Conservation (phyloP, 2,329 filamentous ascomycete species). For the Aspergillus hortae region DNA sequence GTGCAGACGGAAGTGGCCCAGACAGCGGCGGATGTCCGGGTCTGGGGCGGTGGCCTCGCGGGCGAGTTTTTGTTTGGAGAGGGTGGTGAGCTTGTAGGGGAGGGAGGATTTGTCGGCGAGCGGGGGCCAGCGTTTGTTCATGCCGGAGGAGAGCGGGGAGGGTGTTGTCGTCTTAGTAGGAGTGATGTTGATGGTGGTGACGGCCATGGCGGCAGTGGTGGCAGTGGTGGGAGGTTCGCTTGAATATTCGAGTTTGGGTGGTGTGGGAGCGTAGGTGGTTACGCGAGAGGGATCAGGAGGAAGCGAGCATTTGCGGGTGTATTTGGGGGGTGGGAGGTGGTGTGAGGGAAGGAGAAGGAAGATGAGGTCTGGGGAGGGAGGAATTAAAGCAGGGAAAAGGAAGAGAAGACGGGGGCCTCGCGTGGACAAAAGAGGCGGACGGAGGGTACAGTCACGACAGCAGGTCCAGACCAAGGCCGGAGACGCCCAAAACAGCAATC, state of each 20-base stretch:
- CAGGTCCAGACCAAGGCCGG: constrained; percentile 3
- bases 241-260: not conserved
- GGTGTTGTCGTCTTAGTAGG: constrained; percentile 15
- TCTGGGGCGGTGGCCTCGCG: constrained; percentile 34
- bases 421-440: constrained; percentile 1
- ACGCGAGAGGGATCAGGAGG: not conserved
- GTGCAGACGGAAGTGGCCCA: constrained; percentile 33
- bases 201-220: constrained; percentile 19
- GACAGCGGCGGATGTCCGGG: constrained; percentile 33
- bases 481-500: constrained; percentile 18
- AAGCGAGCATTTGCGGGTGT: not conserved
- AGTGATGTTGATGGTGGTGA: constrained; percentile 17
- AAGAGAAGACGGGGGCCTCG: not conserved
- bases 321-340: not conserved
- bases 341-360: not conserved
- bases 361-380: constrained; percentile 5
- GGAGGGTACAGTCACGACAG: constrained; percentile 1
- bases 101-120: constrained; percentile 33
- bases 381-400: constrained; percentile 1
- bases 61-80: constrained; percentile 34
- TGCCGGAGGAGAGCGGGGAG: constrained; percentile 21
- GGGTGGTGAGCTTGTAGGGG: constrained; percentile 33
- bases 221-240: not conserved
- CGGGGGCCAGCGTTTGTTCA: constrained; percentile 34
- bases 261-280: not conserved